Evolutionary conservation across 1,284 basidiomycete species (phyloP).

Genomic region (Peniophora sp.): DNA sequence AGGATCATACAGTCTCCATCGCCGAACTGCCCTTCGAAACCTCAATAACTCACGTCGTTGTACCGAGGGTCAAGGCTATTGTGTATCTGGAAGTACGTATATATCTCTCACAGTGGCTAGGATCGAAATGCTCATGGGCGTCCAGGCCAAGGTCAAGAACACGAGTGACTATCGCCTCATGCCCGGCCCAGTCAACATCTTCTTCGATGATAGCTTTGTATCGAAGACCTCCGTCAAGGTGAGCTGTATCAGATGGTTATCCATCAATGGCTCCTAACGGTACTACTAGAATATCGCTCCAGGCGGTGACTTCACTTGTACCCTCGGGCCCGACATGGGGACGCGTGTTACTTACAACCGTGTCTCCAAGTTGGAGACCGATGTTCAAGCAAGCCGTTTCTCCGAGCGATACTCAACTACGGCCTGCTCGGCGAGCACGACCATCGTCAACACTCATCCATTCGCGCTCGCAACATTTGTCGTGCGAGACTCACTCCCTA

Average conservation of each 20-base stretch:
- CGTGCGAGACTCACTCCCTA: slow-evolving; percentile 42
- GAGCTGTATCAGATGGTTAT: too few species aligned
- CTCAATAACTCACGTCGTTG: slow-evolving; percentile 37
- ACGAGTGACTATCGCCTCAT: slow-evolving; percentile 43
- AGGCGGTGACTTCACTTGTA: slow-evolving; percentile 43
- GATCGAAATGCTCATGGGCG: too few species aligned
- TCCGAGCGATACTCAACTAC: slow-evolving; percentile 34
- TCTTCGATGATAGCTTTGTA: slow-evolving; percentile 42
- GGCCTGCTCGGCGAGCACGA: slow-evolving; percentile 34
- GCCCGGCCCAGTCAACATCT: slow-evolving; percentile 32
- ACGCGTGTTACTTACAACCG: slow-evolving; percentile 41
- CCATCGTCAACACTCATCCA: slow-evolving; percentile 40
- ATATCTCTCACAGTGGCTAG: too few species aligned
- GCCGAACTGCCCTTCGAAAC: slow-evolving; percentile 39
- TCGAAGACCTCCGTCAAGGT: slow-evolving; percentile 33
- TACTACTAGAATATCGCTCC: slow-evolving; percentile 28
- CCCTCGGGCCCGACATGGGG: slow-evolving; percentile 42
- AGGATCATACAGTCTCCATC: slow-evolving; percentile 45
- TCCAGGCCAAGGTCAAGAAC: slow-evolving; percentile 42
- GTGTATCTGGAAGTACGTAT: slow-evolving; percentile 23
- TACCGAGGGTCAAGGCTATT: slow-evolving; percentile 36
- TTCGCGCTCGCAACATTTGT: slow-evolving; percentile 35
- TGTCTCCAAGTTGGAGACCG: slow-evolving; percentile 22
- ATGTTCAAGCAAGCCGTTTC: slow-evolving; percentile 28
- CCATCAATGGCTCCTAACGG: too few species aligned